Percentiles rank a stretch among this genome's conserved stretches.
phyloP scores from a whole-genome alignment of 495 filamentous ascomycete species.

The Terfezia boudieri region DNA sequence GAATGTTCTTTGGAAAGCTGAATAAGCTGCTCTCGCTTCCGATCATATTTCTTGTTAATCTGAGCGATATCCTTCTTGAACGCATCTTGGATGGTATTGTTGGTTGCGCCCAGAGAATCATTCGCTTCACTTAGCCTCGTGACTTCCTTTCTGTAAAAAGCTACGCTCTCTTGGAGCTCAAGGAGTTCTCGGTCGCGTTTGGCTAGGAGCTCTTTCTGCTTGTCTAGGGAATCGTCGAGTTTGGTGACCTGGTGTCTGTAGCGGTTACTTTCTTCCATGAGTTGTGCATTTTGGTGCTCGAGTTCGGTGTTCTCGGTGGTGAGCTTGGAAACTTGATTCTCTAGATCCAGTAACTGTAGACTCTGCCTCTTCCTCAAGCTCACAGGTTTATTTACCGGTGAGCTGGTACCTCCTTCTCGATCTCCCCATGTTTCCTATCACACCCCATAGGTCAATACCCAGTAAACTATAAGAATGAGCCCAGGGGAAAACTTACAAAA shows the following conservation, averaged over 20 bases:
- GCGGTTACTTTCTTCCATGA: conserved; percentile 9
- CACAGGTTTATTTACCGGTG: conserved; percentile 69
- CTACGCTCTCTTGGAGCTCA: conserved; percentile 50
- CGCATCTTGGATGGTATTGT: conserved; percentile 39
- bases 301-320: conserved; percentile 14
- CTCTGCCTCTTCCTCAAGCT: conserved; percentile 89
- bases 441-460: background rate
- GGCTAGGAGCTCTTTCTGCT: conserved; percentile 18
- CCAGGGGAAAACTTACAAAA: conserved; percentile 22
- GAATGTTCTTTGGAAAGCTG: conserved; percentile 28
- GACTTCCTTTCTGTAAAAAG: conserved; percentile 60
- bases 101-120: conserved; percentile 45
- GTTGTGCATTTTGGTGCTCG: conserved; percentile 13
- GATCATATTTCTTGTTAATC: conserved; percentile 35
- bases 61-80: conserved; percentile 40
- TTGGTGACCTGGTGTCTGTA: conserved; percentile 5
- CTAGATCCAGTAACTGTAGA: conserved; percentile 82
- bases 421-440: conserved; percentile 82
- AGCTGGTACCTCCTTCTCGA: conserved; percentile 70
- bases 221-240: conserved; percentile 7
- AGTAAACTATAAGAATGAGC: background rate
- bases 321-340: conserved; percentile 19
- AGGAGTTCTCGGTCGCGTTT: conserved; percentile 62
- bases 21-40: conserved; percentile 39
- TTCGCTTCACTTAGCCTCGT: conserved; percentile 50